These are phyloP conservation scores for Fusarium lyarnte DNA, from an alignment of 2,329 filamentous ascomycete species.

Conservation along the genomic window DNA sequence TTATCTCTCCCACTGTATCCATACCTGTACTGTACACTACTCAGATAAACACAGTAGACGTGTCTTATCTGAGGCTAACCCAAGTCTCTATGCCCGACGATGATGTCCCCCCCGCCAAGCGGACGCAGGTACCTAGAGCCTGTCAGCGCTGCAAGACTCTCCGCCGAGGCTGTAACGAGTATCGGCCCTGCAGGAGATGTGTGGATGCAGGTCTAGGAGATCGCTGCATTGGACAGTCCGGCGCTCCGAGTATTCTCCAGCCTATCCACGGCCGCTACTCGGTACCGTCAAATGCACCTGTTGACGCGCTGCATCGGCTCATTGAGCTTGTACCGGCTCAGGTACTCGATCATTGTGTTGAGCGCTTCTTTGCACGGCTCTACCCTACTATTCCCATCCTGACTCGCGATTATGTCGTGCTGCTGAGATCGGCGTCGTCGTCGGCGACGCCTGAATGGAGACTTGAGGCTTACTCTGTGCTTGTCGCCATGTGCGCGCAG, in stretches of 20 bases:
- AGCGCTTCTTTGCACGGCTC: conserved; percentile 53
- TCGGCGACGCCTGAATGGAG: conserved; percentile 39
- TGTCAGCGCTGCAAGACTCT: conserved; percentile 56
- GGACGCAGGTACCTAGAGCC: conserved; percentile 55
- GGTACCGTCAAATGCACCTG: not conserved
- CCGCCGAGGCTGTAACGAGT: conserved; percentile 56
- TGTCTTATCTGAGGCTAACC: conserved; percentile 2
- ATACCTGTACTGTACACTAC: not conserved
- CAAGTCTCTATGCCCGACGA: conserved; percentile 7
- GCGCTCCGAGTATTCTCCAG: conserved; percentile 9
- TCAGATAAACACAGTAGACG: not conserved
- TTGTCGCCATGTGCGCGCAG: conserved; percentile 53
- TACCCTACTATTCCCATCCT: conserved; percentile 57
- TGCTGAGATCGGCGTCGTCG: conserved; percentile 36
- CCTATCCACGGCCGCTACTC: conserved; percentile 4
- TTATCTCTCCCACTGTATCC: not conserved
- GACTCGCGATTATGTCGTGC: conserved; percentile 49
- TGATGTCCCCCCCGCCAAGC: conserved; percentile 43
- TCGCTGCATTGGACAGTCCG: conserved; percentile 47
- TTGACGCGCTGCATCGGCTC: conserved; percentile 39
- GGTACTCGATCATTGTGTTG: conserved; percentile 51
- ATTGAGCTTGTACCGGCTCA: conserved; percentile 47
- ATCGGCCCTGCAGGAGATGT: conserved; percentile 55
- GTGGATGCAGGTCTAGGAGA: conserved; percentile 53
- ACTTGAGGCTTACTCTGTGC: conserved; percentile 49